Evolutionary conservation across 345 rosid species (phyloP), one percentile per base, ranked within the genome.

Genomic region (Cardamine chenopodiifolia): DNA sequence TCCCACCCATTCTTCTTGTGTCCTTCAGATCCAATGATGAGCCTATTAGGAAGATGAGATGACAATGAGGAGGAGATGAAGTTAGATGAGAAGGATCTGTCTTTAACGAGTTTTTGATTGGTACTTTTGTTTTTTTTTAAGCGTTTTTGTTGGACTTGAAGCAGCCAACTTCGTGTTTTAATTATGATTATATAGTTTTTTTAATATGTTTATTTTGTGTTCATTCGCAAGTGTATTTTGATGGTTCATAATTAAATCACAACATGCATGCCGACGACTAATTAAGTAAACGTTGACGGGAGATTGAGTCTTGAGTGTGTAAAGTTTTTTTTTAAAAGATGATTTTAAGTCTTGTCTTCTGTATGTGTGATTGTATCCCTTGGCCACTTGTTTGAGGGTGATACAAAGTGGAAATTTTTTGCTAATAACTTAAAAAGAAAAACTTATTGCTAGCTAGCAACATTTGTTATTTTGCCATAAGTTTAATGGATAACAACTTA

Each of bases 1-100:
- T 4, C 83, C 84, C 83, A 75, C 86, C 74, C 58, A 45, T 67
- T n/a, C 49, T 62, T 37, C 42, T 64, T 50, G 63, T 67, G 15
- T 58, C 77, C 44, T 22, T 40, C 19, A 40, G 40, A 31, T 20
- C 44, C 22, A 2, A 28, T 15, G 19, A 39, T 58, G 18, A 31
- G 8, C 45, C 12, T 72, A 8, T 12, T 15, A 23, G 17, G 10
- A 5, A 29, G 14, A 52, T 10, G 60, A 58, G 40, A 18, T 34
- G 63, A 61, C 1, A 40, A 47, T 60, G 40, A n/a, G 20, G 76
- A 40, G 29, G 14, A 40, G 12, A 22, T 28, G 65, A 56, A 37
- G 71, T 55, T 19, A 57, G 80, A 59, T 77, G 66, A 56, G 71
- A 73, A 54, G 52, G 75, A 56, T 19, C 67, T 78, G 55, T 71